Base-by-base conservation (phyloP, 345 rosid species). In the Erucastrum elatum region DNA sequence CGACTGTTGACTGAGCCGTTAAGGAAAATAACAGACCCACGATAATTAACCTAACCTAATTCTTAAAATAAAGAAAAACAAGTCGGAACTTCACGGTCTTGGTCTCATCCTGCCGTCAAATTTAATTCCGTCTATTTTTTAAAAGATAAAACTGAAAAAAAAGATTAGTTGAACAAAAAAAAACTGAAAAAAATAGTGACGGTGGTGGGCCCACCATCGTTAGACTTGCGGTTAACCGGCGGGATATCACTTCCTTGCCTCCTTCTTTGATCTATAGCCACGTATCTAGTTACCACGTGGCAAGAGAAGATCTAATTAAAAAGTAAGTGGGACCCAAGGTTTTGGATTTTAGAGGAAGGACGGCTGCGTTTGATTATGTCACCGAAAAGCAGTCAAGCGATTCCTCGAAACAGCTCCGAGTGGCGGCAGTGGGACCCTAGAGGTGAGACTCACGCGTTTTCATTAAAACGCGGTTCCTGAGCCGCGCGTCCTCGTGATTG, bases 401-500 rank as follows among this genome's bases (percentile, higher is more conserved):
- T 66, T 66, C 16, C 34, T 35, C 33, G 69, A 66, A 73, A 79
- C 69, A 72, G 33, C 64, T 60, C 1, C 2, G 33, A 34, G 33
- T 72, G 69, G 61, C 64, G 29, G 53, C 15, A 10, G 80, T 76
- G 68, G 80, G 74, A 76, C 80, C 80, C 74, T 27, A 25, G n/a
- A 35, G 44, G 74, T 80, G 49, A 68, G 8, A 5, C 9, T 39
- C 80, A 80, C 80, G 76, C 76, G 72, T 70, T 46, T 15, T 1
- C 64, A 75, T 65, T 65, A 64, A 41, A 75, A 58, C 80, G 73
- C 80, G 83, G 80, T 64, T 80, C 58, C 72, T 64, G 6, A 70
- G 80, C 76, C 83, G 72, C 80, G 80, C 83, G 72, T 80, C 73
- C 76, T 56, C 76, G 83, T 65, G 83, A 80, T 64, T 75, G 27